Base-by-base conservation (phyloP, 768 basidiomycete species). In the Termitomyces sp. region DNA sequence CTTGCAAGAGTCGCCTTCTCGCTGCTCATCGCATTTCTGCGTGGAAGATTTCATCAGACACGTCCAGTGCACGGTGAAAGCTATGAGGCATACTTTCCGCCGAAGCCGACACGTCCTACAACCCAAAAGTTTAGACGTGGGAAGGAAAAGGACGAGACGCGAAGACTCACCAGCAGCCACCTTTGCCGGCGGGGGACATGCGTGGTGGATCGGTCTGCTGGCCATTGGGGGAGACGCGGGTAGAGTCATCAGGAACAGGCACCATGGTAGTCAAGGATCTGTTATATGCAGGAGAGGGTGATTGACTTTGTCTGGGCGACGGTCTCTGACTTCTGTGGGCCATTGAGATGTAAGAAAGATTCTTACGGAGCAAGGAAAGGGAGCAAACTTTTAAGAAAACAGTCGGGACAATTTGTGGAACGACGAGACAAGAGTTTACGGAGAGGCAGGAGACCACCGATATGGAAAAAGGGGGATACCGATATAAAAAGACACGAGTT, bases 21-120 rank as follows among this genome's bases (percentile, higher is more conserved):
- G 84, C 62, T 90, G 85, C 66, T 93, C 90, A 69, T 93, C 90
- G 70, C 90, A 93, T 88, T 93, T 93, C 90, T 92, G 39, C 69
- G 26, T 53, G 58, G 54, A 37, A 46, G 16, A 34, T 28, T 37
- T 28, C 42, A 51, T 66, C 59, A 60, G 45, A 20, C 20, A 57
- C 37, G 22, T 41, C 50, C 12, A 8, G 5, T 2, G 16, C 1
- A 28, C 20, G 55, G 20, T 33, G 3, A 48, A 55, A 50, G 39
- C 29, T 55, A 52, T 50, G 18, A 33, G 56, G 69, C 79, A 60
- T 64, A 91, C 90, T 78, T 92, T 92, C 75, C 90, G 80, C 60
- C 90, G 83, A 45, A 92, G 73, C 29, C 90, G 83, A 72, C 90
- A 92, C 52, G 90, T 92, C 90, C 90, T 92, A 57, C 46, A 3